Evolutionary conservation across 169 alveolate species (phyloP), one percentile per base, ranked within the genome.

Genomic region (Condylostoma magnum): DNA sequence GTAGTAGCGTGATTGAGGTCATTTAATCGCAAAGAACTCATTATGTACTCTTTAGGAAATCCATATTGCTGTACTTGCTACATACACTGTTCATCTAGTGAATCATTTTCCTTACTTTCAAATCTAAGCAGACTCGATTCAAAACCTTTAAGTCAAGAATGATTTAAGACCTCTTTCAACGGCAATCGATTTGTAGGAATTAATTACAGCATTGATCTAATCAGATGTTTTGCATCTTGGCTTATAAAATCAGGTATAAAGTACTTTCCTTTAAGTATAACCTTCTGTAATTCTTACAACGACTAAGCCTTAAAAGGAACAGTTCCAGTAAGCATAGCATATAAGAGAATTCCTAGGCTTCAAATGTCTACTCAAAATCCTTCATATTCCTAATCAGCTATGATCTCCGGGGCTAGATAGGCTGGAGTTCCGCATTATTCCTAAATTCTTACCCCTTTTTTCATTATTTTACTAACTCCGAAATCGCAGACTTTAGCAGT

Each of bases 371-470:
- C 87, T 22, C 82, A 79, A 56, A 79, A 83, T 2, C 91, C 91
- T 50, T 77, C 76, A 56, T 82, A 87, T 15, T 79, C 86, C 48
- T 79, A 51, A 75, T 83, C 82, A 56, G 63, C 76, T 22, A 81
- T 82, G 12, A 87, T 73, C 80, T 87, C 94, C 10, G 94, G 94
- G 3, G 94, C 85, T 86, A 87, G 77, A 58, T 87, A 87, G 33
- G 82, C 81, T 15, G 94, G 94, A 41, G 94, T 87, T 41, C 94
- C 94, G 60, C 94, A 82, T 41, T 58, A 78, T 18, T 86, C 93
- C 69, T 66, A 31, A 18, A 82, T 41, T 47, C 63, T 82, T 38
- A 37, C 65, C 2, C 76, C 80, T 28, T 57, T 51, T 51, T 74
- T 69, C 51, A 69, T 70, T 37, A 76, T 69, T 18, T 75, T 77